Percentiles rank a stretch among this genome's conserved stretches.
phyloP scores from a whole-genome alignment of 108 stramenopile species.

The Aurantiochytrium sp. region DNA sequence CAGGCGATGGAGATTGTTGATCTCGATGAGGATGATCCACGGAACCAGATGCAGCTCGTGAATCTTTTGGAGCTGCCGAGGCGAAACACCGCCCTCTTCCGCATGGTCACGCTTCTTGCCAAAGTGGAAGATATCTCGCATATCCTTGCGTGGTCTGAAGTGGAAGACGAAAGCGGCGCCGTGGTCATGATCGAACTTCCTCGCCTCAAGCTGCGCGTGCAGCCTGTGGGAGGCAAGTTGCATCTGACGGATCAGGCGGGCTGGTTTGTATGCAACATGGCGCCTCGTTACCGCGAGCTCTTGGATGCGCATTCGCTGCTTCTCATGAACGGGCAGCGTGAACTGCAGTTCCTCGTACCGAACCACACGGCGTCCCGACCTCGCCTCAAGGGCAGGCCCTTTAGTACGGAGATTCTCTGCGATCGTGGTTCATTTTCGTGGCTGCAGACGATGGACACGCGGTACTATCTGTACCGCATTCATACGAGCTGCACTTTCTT shows the following conservation, averaged over 20 bases:
- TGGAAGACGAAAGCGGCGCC: background rate
- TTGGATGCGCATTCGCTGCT: slow-evolving; percentile 1
- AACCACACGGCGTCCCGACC: slow-evolving; percentile 4
- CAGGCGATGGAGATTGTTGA: background rate
- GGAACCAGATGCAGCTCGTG: background rate
- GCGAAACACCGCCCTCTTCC: background rate
- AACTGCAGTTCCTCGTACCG: background rate
- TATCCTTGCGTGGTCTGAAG: background rate
- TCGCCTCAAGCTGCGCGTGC: background rate
- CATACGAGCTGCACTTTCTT: background rate
- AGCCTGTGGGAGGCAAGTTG: background rate
- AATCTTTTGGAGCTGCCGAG: background rate
- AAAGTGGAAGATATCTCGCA: slow-evolving; percentile 3
- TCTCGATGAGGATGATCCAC: background rate
- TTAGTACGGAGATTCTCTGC: background rate
- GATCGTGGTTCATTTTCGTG: slow-evolving; percentile 10
- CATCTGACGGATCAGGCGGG: background rate
- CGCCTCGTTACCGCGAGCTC: background rate
- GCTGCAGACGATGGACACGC: slow-evolving; percentile 12
- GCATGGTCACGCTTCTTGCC: background rate
- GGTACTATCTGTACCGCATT: slow-evolving; percentile 10
- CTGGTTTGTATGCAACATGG: background rate
- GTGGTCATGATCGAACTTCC: background rate
- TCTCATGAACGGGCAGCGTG: background rate
- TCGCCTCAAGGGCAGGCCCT: background rate